Evolutionary conservation across 257 asterid species (phyloP).

Genomic region (Echites panduratus): DNA sequence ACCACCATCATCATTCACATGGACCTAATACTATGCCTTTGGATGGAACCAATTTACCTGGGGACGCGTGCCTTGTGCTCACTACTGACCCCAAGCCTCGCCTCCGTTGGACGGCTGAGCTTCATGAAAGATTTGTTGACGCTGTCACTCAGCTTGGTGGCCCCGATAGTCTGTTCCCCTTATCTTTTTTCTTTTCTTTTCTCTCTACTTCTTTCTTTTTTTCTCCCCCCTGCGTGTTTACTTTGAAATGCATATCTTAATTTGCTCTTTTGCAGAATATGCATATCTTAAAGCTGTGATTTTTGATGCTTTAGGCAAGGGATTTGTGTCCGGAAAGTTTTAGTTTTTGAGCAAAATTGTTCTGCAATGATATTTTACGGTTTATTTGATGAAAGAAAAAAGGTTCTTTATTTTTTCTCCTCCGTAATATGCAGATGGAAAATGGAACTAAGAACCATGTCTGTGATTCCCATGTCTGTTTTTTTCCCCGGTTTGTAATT

Average conservation of each 20-base stretch:
- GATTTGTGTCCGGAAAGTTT: slow-evolving; percentile 1
- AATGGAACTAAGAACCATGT: background rate
- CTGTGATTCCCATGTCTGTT: background rate
- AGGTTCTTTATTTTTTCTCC: background rate
- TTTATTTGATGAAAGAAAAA: background rate
- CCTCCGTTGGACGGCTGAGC: slow-evolving; percentile 61
- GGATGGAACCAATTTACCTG: slow-evolving; percentile 29
- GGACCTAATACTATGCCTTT: background rate
- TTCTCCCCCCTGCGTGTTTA: background rate
- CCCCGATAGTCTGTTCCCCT: slow-evolving; percentile 41
- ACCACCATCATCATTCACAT: slow-evolving; percentile 31
- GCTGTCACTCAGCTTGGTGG: slow-evolving; percentile 60
- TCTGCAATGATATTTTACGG: background rate
- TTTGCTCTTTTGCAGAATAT: background rate
- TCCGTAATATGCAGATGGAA: background rate
- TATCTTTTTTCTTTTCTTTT: background rate
- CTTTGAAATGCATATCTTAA: background rate
- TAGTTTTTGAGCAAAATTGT: background rate
- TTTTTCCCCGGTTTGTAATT: background rate
- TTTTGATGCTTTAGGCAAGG: background rate
- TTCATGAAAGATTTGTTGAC: slow-evolving; percentile 50
- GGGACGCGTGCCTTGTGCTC: slow-evolving; percentile 44
- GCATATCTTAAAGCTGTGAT: background rate
- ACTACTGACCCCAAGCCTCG: slow-evolving; percentile 55
- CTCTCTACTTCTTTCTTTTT: too few species aligned